These are phyloP conservation scores for Penicillium canariense DNA, from an alignment of 495 filamentous ascomycete species.

Conservation along the genomic window DNA sequence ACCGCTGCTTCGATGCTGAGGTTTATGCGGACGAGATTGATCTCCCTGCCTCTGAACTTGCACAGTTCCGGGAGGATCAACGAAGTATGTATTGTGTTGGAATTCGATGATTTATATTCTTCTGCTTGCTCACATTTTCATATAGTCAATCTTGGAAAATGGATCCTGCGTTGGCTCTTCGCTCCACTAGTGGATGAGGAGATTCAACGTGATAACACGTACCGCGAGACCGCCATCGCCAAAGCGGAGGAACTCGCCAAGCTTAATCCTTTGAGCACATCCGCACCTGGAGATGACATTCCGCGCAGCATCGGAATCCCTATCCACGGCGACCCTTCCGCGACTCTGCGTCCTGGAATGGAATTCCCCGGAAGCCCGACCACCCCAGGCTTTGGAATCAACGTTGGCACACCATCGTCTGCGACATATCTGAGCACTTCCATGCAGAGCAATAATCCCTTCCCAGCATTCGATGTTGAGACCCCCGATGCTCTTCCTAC, in stretches of 20 bases:
- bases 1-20: conserved; percentile 96
- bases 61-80: conserved; percentile 89
- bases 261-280: conserved; percentile 53
- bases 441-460: conserved; percentile 26
- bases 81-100: conserved; percentile 62
- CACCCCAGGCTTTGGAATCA: conserved; percentile 65
- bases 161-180: conserved; percentile 93
- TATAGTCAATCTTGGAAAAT: conserved; percentile 95
- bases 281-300: conserved; percentile 60
- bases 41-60: conserved; percentile 55
- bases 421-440: conserved; percentile 27
- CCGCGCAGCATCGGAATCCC: conserved; percentile 48
- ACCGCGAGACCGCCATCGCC: conserved; percentile 64
- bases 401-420: conserved; percentile 25
- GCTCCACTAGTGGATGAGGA: conserved; percentile 86
- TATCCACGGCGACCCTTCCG: conserved; percentile 37
- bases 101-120: neutral
- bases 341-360: conserved; percentile 61
- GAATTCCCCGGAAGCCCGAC: conserved; percentile 51
- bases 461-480: conserved; percentile 24
- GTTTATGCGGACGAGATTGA: conserved; percentile 89
- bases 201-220: conserved; percentile 72
- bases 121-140: conserved; percentile 17
- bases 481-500: conserved; percentile 17
- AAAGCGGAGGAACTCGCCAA: conserved; percentile 55